These are phyloP conservation scores for Umbelopsis vinacea DNA, from an alignment of 192 early-diverging fungal species.

Conservation along the genomic window DNA sequence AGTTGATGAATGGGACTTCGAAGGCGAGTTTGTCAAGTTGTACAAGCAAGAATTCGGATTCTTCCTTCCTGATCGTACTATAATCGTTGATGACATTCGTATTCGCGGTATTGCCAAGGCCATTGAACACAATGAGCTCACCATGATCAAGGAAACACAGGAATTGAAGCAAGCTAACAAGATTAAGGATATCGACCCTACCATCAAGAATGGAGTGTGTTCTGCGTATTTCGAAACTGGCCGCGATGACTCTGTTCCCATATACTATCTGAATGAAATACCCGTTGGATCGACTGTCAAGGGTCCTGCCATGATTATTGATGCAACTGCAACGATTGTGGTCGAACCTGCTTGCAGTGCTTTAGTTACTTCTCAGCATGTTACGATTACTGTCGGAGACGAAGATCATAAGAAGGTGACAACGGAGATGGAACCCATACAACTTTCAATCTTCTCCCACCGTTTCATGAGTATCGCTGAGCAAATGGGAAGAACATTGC, in stretches of 20 bases:
- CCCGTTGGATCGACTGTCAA: conserved; percentile 65
- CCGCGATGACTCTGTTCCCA: conserved; percentile 66
- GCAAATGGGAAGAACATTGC: conserved; percentile 94
- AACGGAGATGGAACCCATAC: conserved; percentile 83
- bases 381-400: conserved; percentile 60
- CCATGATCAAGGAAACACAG: conserved; percentile 48
- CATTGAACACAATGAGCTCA: conserved; percentile 31
- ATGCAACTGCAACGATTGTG: conserved; percentile 85
- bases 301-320: conserved; percentile 92
- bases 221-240: conserved; percentile 82
- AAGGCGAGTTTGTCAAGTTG: conserved; percentile 65
- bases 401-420: conserved; percentile 45
- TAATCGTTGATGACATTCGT: conserved; percentile 92
- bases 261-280: conserved; percentile 70
- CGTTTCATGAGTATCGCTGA: conserved; percentile 98
- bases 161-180: conserved; percentile 29
- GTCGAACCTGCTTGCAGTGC: conserved; percentile 84
- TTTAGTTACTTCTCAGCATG: conserved; percentile 70
- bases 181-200: conserved; percentile 21
- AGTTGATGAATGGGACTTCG: conserved; percentile 65
- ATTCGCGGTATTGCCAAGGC: conserved; percentile 81
- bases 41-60: conserved; percentile 98
- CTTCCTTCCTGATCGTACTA: conserved; percentile 75
- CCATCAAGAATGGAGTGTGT: conserved; percentile 46
- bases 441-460: conserved; percentile 90